Percentiles rank a stretch among this genome's conserved stretches.
Evolutionary conservation across 495 filamentous ascomycete genomes (phyloP).

Genomic region (Penicillium chermesinum): DNA sequence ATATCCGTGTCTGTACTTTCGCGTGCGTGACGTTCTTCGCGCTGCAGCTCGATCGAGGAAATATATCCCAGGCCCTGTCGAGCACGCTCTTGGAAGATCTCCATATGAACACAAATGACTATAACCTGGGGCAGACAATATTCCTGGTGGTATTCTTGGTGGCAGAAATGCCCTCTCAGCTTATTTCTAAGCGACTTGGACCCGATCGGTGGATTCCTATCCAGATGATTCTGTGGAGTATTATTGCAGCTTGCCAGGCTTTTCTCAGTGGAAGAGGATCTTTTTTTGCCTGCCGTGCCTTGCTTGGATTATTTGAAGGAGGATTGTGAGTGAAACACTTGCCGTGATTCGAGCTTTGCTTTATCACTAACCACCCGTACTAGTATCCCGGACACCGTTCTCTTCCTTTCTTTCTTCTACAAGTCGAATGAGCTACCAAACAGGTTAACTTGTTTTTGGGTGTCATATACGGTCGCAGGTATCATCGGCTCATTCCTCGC

Average conservation of each 20-base stretch:
- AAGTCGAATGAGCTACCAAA: slow-evolving; percentile 59
- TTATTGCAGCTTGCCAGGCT: slow-evolving; percentile 23
- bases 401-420: slow-evolving; percentile 72
- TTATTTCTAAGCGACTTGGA: slow-evolving; percentile 9
- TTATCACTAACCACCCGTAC: neutral
- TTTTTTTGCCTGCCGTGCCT: slow-evolving; percentile 56
- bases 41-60: slow-evolving; percentile 64
- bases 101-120: slow-evolving; percentile 48
- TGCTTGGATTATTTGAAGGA: slow-evolving; percentile 59
- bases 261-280: slow-evolving; percentile 43
- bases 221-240: slow-evolving; percentile 29
- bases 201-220: slow-evolving; percentile 27
- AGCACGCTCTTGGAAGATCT: slow-evolving; percentile 53
- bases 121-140: slow-evolving; percentile 21
- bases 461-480: slow-evolving; percentile 47
- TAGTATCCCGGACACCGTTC: slow-evolving; percentile 25
- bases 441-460: slow-evolving; percentile 60
- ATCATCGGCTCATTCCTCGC: slow-evolving; percentile 45
- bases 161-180: slow-evolving; percentile 30
- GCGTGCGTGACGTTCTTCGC: slow-evolving; percentile 44
- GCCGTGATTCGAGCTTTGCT: neutral
- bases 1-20: slow-evolving; percentile 48
- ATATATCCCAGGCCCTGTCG: slow-evolving; percentile 56
- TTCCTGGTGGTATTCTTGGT: slow-evolving; percentile 8
- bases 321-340: slow-evolving; percentile 39